Evolutionary conservation across 2,329 filamentous ascomycete genomes (phyloP), one percentile per base, ranked within the genome.

Genomic region (Pseudogymnoascus sp.): DNA sequence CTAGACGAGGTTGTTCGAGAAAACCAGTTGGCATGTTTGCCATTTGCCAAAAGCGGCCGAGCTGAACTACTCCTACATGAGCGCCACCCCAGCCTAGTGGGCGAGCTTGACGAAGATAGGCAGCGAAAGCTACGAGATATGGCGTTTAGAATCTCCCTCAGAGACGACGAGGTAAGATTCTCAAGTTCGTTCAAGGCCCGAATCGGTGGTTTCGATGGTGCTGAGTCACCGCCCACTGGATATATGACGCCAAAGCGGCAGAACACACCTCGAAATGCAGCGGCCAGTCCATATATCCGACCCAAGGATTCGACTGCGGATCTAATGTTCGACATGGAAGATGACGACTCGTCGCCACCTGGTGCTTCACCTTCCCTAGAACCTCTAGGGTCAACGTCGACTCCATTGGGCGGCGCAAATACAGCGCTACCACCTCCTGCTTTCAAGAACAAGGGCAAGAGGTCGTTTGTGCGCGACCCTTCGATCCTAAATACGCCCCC

Each of bases 321-420:
- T 68, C 80, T 97, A 62, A 96, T 96, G 74, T 97, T 97, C 71
- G 86, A 91, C 67, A 97, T 97, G 92, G 93, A 96, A 63, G 92
- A 95, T 19, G 72, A 72, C 31, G 69, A 71, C 16, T 41, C 63
- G 12, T 62, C 67, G 8, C 35, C 59, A 12, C 55, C 60, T 43
- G 45, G 45, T 37, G 68, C 62, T 60, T 62, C 38, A 23, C 65
- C 66, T 38, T 66, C 65, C 3, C 10, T 33, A 58, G n/a, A 33
- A 14, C 29, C 49, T 6, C 6, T 35, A 14, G 16, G 49, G 14
- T 14, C 49, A 55, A 14, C 26, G 12, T 45, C 45, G n/a, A 55
- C 49, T 33, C 49, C 49, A 29, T 33, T 55, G 5, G 49, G 29
- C 2, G 10, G n/a, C n/a, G 33, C 29, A 14, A 55, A 7, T 21